Evolutionary conservation across 148 eudicot species (phyloP).

Genomic region (Fagopyrum tataricum): DNA sequence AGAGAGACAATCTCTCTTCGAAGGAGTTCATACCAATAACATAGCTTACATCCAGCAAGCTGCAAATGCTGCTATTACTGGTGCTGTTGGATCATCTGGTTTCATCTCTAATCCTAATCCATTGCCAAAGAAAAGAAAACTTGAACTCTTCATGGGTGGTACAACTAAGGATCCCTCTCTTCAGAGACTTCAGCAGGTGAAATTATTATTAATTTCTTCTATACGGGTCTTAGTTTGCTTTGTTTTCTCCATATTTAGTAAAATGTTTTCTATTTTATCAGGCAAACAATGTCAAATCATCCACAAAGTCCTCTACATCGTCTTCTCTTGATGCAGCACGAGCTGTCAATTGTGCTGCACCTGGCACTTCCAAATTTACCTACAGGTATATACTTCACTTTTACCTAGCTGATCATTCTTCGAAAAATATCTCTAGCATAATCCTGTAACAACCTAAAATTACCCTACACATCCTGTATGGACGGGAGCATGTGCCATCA

Average conservation of each 20-base stretch:
- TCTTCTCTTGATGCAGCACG: conserved; percentile 43
- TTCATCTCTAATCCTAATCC: conserved; percentile 55
- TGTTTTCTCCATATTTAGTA: background rate
- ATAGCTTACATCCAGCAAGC: conserved; percentile 80
- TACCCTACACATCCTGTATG: background rate
- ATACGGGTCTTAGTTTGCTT: background rate
- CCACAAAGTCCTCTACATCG: conserved; percentile 40
- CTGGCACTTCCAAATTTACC: conserved; percentile 58
- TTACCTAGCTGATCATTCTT: background rate
- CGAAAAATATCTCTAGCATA: background rate
- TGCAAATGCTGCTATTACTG: conserved; percentile 97
- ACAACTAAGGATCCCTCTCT: conserved; percentile 49
- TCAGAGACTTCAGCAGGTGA: conserved; percentile 66
- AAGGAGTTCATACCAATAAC: conserved; percentile 81
- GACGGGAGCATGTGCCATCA: background rate
- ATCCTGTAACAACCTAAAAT: background rate
- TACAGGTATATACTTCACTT: conserved; percentile 48
- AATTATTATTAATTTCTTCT: background rate
- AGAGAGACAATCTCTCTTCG: conserved; percentile 88
- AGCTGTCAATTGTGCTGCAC: conserved; percentile 29
- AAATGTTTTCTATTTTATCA: conserved; percentile 18
- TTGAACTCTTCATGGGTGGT: conserved; percentile 49
- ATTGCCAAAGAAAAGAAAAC: conserved; percentile 59
- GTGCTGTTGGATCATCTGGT: conserved; percentile 94
- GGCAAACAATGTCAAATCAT: conserved; percentile 52